Evolutionary conservation across 257 asterid species (phyloP).

Genomic region (Capsicum pubescens): DNA sequence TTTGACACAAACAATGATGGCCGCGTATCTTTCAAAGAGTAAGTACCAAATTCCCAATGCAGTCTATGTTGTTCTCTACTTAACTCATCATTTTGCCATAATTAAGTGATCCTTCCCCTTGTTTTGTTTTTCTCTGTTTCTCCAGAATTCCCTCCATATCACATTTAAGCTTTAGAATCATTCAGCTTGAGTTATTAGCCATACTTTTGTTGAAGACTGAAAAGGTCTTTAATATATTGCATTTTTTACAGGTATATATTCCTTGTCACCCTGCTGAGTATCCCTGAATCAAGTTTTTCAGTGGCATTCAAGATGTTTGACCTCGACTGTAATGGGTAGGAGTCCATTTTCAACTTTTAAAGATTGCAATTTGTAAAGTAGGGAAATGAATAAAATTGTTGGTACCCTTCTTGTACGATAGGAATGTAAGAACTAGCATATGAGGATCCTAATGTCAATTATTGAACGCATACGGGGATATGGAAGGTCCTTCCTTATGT

Average conservation of each 20-base stretch:
- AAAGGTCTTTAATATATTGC: conserved; percentile 32
- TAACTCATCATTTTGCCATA: conserved; percentile 11
- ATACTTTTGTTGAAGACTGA: conserved; percentile 30
- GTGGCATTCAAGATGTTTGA: conserved; percentile 97
- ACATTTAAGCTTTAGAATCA: conserved; percentile 8
- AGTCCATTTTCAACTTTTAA: conserved; percentile 33
- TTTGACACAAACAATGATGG: conserved; percentile 88
- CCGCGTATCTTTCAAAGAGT: conserved; percentile 84
- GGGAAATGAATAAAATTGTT: not conserved
- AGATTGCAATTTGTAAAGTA: conserved; percentile 32
- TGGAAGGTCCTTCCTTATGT: not conserved
- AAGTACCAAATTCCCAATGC: conserved; percentile 40
- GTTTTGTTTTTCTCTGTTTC: conserved; percentile 29
- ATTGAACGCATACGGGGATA: not conserved
- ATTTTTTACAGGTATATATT: conserved; percentile 74
- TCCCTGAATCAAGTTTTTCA: conserved; percentile 91
- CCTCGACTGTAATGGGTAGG: conserved; percentile 78
- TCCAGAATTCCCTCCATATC: not conserved
- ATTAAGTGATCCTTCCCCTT: not conserved
- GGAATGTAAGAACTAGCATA: conserved; percentile 22
- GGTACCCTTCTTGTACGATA: conserved; percentile 16
- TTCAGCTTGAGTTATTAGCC: not conserved
- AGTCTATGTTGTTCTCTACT: conserved; percentile 29
- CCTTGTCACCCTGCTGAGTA: conserved; percentile 85
- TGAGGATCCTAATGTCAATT: conserved; percentile 19